Conservation (phyloP, 768 basidiomycete species). For the Lactarius hatsudake region DNA sequence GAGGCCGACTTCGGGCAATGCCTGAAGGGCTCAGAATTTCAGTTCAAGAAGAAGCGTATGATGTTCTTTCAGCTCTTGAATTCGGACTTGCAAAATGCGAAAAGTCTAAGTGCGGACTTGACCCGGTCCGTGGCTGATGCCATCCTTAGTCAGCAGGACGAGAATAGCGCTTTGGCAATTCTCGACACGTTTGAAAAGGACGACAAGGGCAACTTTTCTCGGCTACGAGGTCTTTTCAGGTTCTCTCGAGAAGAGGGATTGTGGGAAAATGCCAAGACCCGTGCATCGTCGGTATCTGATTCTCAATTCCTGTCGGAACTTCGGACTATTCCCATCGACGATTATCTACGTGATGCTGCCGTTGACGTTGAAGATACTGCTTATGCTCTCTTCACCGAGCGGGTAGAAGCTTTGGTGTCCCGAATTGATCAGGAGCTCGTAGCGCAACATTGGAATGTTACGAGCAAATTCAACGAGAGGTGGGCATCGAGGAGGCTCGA, state of each 20-base stretch:
- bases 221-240: neutral
- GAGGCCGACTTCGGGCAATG: neutral
- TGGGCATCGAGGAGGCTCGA: neutral
- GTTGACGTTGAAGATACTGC: neutral
- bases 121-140: neutral
- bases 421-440: neutral
- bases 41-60: neutral
- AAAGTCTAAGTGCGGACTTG: neutral
- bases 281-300: neutral
- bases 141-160: neutral
- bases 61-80: neutral
- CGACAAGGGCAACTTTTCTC: neutral
- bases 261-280: neutral
- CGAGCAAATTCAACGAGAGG: constrained; percentile 5
- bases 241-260: neutral
- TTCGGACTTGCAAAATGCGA: neutral
- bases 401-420: neutral
- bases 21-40: neutral
- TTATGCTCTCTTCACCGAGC: neutral
- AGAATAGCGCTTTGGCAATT: neutral
- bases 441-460: constrained; percentile 8
- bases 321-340: neutral
- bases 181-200: neutral
- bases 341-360: neutral
- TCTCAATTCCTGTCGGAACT: constrained; percentile 5